A percentile compares a stretch with the other conserved stretches of the same genome.
Conservation (phyloP, 345 rosid species). For the Hibiscus syriacus region DNA sequence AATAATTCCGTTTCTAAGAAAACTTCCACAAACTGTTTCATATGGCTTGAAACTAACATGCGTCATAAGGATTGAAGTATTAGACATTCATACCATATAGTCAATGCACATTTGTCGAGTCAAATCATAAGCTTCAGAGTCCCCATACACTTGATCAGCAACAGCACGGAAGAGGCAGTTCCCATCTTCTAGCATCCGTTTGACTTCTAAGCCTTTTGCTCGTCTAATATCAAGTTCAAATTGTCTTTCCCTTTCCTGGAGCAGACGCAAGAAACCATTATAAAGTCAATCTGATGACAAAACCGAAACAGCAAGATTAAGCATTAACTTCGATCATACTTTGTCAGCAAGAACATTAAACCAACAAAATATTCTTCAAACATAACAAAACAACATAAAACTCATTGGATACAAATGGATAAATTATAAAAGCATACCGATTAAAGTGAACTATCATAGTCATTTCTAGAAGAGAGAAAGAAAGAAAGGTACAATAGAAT, state of each 20-base stretch:
- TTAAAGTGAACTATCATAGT: neutral
- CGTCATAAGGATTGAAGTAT: neutral
- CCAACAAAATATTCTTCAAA: neutral
- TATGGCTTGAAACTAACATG: neutral
- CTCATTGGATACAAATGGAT: neutral
- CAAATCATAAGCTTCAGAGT: slow-evolving; percentile 66
- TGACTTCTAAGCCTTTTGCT: slow-evolving; percentile 77
- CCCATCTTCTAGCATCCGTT: slow-evolving; percentile 95
- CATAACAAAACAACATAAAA: neutral
- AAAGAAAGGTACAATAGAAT: neutral
- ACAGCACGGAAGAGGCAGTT: slow-evolving; percentile 98
- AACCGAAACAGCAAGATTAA: neutral
- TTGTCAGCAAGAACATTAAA: neutral
- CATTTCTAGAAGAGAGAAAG: neutral
- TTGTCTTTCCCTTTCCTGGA: slow-evolving; percentile 87
- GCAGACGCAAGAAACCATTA: slow-evolving; percentile 10
- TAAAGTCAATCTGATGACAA: neutral
- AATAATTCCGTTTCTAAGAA: neutral
- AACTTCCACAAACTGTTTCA: neutral
- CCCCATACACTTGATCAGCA: slow-evolving; percentile 98
- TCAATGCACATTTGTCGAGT: slow-evolving; percentile 92
- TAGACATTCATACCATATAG: slow-evolving; percentile 67
- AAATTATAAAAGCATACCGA: neutral
- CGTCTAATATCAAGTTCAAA: slow-evolving; percentile 84
- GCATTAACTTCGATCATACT: neutral